phyloP scores from a whole-genome alignment of 306 rosid genomes.

The Dryas alaskensis region DNA sequence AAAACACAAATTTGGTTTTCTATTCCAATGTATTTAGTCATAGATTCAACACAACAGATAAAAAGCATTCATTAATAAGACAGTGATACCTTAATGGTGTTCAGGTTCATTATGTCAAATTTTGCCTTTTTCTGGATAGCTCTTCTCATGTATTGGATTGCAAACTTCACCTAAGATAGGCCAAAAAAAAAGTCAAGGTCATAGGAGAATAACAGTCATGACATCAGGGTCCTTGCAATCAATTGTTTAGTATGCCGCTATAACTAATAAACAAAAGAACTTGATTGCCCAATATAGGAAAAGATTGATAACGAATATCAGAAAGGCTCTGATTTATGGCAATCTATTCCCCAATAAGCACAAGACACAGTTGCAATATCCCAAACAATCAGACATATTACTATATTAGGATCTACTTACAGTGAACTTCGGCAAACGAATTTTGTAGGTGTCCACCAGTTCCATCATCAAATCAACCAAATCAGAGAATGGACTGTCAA shows the following conservation, averaged over 20 bases:
- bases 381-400: neutral
- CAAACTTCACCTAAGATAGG: constrained; percentile 71
- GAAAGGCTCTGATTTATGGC: neutral
- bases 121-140: constrained; percentile 91
- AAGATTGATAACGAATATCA: neutral
- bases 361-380: neutral
- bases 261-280: constrained; percentile 10
- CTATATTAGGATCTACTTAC: constrained; percentile 43
- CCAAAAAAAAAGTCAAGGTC: constrained; percentile 9
- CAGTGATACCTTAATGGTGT: constrained; percentile 62
- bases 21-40: neutral
- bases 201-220: constrained; percentile 2
- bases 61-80: neutral
- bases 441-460: constrained; percentile 75
- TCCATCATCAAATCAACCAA: constrained; percentile 99
- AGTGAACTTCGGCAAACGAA: constrained; percentile 90
- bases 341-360: neutral
- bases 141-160: constrained; percentile 89
- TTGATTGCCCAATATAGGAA: neutral
- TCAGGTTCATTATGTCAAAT: constrained; percentile 81
- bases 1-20: neutral
- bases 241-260: neutral
- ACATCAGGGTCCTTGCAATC: neutral
- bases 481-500: constrained; percentile 95
- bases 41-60: neutral